These are phyloP conservation scores for Penicillium waksmanii DNA, from an alignment of 495 filamentous ascomycete species.

Conservation along the genomic window DNA sequence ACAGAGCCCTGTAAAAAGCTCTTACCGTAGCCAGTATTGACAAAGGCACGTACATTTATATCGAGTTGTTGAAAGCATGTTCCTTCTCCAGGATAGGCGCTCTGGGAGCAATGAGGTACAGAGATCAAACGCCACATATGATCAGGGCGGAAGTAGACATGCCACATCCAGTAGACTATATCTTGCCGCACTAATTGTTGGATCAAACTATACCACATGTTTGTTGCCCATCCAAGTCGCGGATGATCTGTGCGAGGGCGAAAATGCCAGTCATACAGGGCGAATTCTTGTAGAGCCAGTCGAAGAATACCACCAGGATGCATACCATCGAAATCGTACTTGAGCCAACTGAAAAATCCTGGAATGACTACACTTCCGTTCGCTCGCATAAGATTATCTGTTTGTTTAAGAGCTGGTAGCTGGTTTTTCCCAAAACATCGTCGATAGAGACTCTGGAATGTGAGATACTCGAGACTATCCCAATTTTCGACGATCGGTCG, in stretches of 20 bases:
- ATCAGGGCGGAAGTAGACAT: slow-evolving; percentile 7
- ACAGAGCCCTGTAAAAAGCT: neutral
- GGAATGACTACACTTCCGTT: neutral
- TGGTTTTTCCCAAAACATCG: neutral
- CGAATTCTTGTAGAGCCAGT: neutral
- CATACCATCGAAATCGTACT: neutral
- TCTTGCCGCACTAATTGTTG: slow-evolving; percentile 6
- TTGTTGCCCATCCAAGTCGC: slow-evolving; percentile 1
- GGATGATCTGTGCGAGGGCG: neutral
- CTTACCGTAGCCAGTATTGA: neutral
- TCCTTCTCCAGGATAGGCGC: neutral
- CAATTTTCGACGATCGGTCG: neutral
- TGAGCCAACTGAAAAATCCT: neutral
- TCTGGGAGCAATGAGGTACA: slow-evolving; percentile 1
- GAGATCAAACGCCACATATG: slow-evolving; percentile 7
- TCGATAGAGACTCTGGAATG: neutral
- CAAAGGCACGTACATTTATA: neutral
- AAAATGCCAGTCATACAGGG: neutral
- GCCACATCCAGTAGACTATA: neutral
- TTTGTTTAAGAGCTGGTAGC: neutral
- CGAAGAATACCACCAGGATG: neutral
- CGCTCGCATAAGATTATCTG: neutral
- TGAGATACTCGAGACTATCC: neutral
- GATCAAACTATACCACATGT: neutral
- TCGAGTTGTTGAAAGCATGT: neutral